These are phyloP conservation scores for Spironucleus salmonicida DNA, from an alignment of 208 protist genomes.

Conservation along the genomic window DNA sequence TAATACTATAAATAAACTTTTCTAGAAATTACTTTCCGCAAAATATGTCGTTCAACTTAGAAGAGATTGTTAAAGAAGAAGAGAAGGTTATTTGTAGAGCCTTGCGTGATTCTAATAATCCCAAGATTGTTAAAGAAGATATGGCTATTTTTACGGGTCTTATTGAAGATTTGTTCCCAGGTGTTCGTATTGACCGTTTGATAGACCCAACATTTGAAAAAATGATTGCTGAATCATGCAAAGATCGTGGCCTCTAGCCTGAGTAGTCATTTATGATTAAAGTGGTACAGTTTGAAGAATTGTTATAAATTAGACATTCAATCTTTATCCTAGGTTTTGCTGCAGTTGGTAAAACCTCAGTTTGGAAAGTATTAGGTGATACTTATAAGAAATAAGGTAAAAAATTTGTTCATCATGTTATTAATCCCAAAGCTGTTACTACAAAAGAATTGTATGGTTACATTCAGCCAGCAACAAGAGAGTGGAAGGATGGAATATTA, in stretches of 20 bases:
- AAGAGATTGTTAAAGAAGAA: conserved; percentile 15
- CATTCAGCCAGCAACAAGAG: conserved; percentile 71
- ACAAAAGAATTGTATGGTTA: conserved; percentile 92
- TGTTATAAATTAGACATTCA: conserved; percentile 89
- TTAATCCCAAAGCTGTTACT: conserved; percentile 93
- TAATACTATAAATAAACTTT: no score
- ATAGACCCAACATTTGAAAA: conserved; percentile 49
- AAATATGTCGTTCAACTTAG: conserved; percentile 16
- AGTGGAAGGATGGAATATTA: conserved; percentile 80
- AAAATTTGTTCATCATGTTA: conserved; percentile 60
- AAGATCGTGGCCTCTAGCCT: conserved; percentile 48
- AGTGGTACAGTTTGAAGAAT: conserved; percentile 86
- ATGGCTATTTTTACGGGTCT: conserved; percentile 51
- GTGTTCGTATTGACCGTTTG: conserved; percentile 45
- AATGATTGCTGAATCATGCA: conserved; percentile 32
- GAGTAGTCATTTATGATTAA: conserved; percentile 92
- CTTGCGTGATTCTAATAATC: conserved; percentile 44
- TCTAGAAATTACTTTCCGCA: no score
- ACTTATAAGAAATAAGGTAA: conserved; percentile 62
- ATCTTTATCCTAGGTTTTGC: conserved; percentile 86
- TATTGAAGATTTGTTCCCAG: conserved; percentile 56
- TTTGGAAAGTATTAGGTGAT: conserved; percentile 74
- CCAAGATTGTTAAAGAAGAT: conserved; percentile 58
- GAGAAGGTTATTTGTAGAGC: conserved; percentile 26
- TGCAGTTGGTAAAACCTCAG: conserved; percentile 80